phyloP scores from a whole-genome alignment of 495 filamentous ascomycete genomes.

The Neurospora cerealis region DNA sequence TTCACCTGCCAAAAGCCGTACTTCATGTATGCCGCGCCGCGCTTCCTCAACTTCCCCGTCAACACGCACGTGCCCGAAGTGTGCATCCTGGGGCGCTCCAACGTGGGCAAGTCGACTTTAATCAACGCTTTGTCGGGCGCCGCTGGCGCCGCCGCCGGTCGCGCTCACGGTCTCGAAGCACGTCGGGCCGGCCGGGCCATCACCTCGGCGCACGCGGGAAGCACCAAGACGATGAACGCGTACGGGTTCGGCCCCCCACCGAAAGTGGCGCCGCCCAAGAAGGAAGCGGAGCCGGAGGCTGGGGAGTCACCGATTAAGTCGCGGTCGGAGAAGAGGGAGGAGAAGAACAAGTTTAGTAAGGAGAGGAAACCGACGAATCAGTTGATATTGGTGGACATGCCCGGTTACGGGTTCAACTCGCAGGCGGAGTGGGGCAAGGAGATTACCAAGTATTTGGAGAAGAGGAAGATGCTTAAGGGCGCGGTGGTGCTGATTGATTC shows the following conservation, averaged over 20 bases:
- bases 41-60: slow-evolving; percentile 57
- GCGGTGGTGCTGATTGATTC: slow-evolving; percentile 78
- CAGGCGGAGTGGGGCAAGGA: slow-evolving; percentile 71
- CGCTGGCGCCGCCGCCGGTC: slow-evolving; percentile 11
- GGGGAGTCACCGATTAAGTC: not conserved
- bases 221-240: slow-evolving; percentile 74
- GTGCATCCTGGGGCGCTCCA: slow-evolving; percentile 62
- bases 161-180: slow-evolving; percentile 13
- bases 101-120: slow-evolving; percentile 85
- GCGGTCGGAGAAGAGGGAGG: not conserved
- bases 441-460: slow-evolving; percentile 72
- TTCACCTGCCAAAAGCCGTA: slow-evolving; percentile 52
- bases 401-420: slow-evolving; percentile 80
- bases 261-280: slow-evolving; percentile 9
- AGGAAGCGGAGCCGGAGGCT: slow-evolving; percentile 1
- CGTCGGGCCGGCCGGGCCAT: slow-evolving; percentile 35
- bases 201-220: slow-evolving; percentile 63
- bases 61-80: slow-evolving; percentile 50
- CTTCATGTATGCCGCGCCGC: slow-evolving; percentile 60
- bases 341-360: slow-evolving; percentile 25
- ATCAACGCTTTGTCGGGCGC: slow-evolving; percentile 71
- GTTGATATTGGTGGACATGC: slow-evolving; percentile 76
- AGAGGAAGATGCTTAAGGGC: slow-evolving; percentile 65
- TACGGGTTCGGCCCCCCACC: slow-evolving; percentile 57
- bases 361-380: slow-evolving; percentile 44